Evolutionary conservation across 139 green algal genomes (phyloP).

Genomic region (Penium margaritaceum): DNA sequence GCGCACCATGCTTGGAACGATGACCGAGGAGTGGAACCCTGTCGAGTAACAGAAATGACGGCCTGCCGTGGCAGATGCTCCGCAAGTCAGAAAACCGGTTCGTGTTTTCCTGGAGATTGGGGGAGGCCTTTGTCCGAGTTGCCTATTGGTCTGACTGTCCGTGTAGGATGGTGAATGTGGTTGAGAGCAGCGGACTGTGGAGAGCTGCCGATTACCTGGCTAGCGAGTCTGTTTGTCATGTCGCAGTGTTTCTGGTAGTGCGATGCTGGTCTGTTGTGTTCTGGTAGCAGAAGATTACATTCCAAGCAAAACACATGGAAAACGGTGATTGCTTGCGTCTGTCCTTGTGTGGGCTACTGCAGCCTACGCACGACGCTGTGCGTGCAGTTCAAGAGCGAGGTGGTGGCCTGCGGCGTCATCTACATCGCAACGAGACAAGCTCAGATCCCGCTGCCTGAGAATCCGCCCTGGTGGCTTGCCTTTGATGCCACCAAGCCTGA

Average conservation of each 20-base stretch:
- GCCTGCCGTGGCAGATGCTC: too few species aligned
- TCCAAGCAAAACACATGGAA: neutral
- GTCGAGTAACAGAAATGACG: too few species aligned
- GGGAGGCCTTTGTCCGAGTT: too few species aligned
- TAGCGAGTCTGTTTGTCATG: neutral
- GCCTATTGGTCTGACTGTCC: too few species aligned
- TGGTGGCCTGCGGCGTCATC: constrained; percentile 78
- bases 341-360: constrained; percentile 42
- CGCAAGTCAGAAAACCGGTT: too few species aligned
- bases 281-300: neutral
- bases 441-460: constrained; percentile 66
- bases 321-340: too few species aligned
- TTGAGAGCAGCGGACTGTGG: too few species aligned
- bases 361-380: constrained; percentile 80
- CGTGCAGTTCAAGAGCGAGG: constrained; percentile 69
- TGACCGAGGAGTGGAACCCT: too few species aligned
- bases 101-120: too few species aligned
- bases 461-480: constrained; percentile 68
- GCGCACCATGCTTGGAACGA: too few species aligned
- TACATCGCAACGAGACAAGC: constrained; percentile 68
- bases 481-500: constrained; percentile 61
- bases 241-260: neutral
- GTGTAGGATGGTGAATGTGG: too few species aligned
- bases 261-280: neutral
- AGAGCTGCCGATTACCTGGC: neutral